Base-by-base conservation (phyloP, 352 stramenopile genomes). In the Pythium brachiatum region DNA sequence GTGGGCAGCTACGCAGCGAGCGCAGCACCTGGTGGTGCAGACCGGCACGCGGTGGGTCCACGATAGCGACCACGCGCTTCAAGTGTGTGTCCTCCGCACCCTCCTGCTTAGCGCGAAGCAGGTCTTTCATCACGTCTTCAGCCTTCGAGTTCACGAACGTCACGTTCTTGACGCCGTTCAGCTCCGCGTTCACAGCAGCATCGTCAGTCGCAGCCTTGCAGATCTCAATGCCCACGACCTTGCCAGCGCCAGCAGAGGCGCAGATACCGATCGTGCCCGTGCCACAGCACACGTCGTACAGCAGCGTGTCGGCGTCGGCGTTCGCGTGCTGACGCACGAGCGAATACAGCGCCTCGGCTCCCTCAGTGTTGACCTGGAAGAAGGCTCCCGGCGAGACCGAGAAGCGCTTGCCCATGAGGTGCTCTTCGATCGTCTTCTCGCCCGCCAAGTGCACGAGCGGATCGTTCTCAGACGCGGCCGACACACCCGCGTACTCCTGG, bases 201-300 rank as follows among this genome's bases (percentile, higher is more conserved):
- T 98, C 92, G 56, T 97, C 86, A 20, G 96, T 96, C 20, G 92
- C 92, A 46, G 86, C 75, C 56, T 91, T 90, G 73, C 85, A 96
- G 39, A 97, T 83, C 57, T 97, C 90, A 62, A 96, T 89, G 2
- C 90, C 90, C 9, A 95, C 79, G 26, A 95, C 78, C 69, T 93
- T 91, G 25, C 75, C 81, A 20, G 73, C 79, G 15, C 84, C 74
- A 53, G 91, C 81, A 7, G 96, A 90, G 68, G 96, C 89, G 51
- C 84, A 96, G 60, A 99, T 97, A 0, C 97, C 97, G 59, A 99
- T 99, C 6, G 96, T 99, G 34, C 97, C 97, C 16, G 97, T 99
- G 20, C 97, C 97, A 69, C 97, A 99, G 75, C 97, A 99, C 18
- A 99, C 97, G 66, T 99, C 97, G 58, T 99, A 97, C 3, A 99